Evolutionary conservation across 345 rosid species (phyloP), one percentile per base, ranked within the genome.

Genomic region (Eucalyptus cladocalyx): DNA sequence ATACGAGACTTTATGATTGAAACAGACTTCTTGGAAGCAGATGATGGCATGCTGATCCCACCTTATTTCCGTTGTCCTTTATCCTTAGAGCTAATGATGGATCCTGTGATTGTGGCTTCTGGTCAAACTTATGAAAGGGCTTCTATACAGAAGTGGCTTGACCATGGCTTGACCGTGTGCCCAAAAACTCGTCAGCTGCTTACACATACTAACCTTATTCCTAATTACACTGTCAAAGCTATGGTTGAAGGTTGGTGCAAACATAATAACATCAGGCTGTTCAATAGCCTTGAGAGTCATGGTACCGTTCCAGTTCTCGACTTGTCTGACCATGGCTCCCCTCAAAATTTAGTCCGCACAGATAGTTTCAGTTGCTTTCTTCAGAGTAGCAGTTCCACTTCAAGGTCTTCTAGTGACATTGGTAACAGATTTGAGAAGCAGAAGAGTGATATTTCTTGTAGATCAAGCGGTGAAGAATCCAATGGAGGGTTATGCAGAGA

Each of bases 41-140:
- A 93, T 88, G 93, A 91, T 88, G 97, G 98, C 37, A 87, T 95
- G 89, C 91, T 91, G 45, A 91, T 95, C 87, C 99, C 99, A 50
- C 91, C 98, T 15, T 96, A 94, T 89, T 97, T 96, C 92, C 95
- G 95, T 53, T 97, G 99, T 88, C 98, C 99, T 47, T 91, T 97
- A 88, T 97, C 99, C 30, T 92, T 95, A 89, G 98, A 97, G 88
- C 98, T 97, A 91, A 97, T 97, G 99, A 80, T 91, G 91, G 97
- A 97, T 93, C 99, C 99, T 19, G 99, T 97, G 89, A 97, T 96
- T 80, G 95, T 97, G 90, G 97, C 98, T 91, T 97, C 99, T 42
- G 99, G 99, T 86, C 98, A 96, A 94, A 97, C 99, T 87, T 97
- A 94, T 90, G 99, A 97, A 91, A 94, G 96, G 94, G 91, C 94